A percentile compares a stretch with the other conserved stretches of the same genome.
phyloP scores from a whole-genome alignment of 1,139 yeast species.

The Spathaspora jeffriesii region DNA sequence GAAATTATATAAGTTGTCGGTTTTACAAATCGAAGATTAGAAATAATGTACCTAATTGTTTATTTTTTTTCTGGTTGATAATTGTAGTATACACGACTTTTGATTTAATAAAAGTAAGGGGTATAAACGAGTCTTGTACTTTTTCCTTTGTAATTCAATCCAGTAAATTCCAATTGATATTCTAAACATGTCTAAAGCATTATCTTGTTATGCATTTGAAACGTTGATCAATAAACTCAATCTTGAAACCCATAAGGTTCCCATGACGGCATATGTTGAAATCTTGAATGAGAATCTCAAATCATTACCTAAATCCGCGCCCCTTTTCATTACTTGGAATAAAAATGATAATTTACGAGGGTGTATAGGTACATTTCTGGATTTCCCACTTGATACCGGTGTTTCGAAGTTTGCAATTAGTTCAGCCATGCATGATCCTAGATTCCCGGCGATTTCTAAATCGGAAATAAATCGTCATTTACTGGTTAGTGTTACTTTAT shows the following conservation, averaged over 20 bases:
- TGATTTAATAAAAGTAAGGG: not conserved
- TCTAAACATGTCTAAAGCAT: constrained; percentile 29
- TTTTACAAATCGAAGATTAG: constrained; percentile 1
- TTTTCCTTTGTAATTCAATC: not conserved
- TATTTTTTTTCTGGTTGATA: not conserved
- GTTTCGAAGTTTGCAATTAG: constrained; percentile 61
- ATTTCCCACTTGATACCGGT: constrained; percentile 51
- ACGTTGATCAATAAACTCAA: constrained; percentile 24
- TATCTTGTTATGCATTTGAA: constrained; percentile 43
- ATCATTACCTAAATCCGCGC: constrained; percentile 48
- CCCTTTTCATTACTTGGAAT: constrained; percentile 88
- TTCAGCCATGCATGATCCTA: constrained; percentile 72
- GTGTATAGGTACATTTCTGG: constrained; percentile 85
- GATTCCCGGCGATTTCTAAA: constrained; percentile 68
- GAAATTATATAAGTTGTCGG: constrained; percentile 4
- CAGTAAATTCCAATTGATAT: not conserved
- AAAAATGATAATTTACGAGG: constrained; percentile 66
- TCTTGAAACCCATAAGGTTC: constrained; percentile 13
- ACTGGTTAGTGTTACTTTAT: constrained; percentile 58
- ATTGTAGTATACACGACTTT: constrained; percentile 1
- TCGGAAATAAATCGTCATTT: constrained; percentile 50
- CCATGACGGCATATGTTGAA: constrained; percentile 19
- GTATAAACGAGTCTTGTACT: too few relatives aligned
- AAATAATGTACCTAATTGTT: not conserved
- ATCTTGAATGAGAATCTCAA: constrained; percentile 18